Base-by-base conservation (phyloP, 1,284 basidiomycete genomes). In the Cutaneotrichosporon mucoides region DNA sequence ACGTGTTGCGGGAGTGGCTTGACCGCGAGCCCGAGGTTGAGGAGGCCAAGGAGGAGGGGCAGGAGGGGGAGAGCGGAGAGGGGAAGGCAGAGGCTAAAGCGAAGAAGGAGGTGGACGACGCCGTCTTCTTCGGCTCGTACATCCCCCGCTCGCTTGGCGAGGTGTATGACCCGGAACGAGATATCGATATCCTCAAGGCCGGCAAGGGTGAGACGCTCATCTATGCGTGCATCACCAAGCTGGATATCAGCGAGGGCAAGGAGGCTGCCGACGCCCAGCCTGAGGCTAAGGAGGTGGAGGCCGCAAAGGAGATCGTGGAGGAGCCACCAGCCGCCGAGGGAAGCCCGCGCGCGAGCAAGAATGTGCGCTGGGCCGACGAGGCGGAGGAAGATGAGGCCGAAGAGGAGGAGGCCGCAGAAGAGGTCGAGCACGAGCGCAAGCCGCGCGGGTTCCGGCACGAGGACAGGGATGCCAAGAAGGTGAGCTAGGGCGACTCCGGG, bases 391-490 rank as follows among this genome's bases (percentile, higher is more conserved):
- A 33, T 52, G 77, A 75, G 11, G 79, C 74, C 6, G 76, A 73
- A 36, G 73, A 69, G 8, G 75, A 66, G 47, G 78, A 69, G 59
- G 76, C 70, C 57, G 80, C 72, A 24, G 69, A 72, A 13, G 69
- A 66, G 2, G 74, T 65, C n/a, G 82, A 81, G 57, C 68, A 80
- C 50, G 84, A 86, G 60, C 82, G 81, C 58, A 82, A 77, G 64
- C 86, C 87, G 45, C 82, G 89, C 66, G 92, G 93, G 0, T 92
- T 94, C 78, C 84, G 89, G 61, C 87, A 92, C 68, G 93, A 96
- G 79, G 92, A 95, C 76, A 85, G 85, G 61, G 90, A 92, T n/a
- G 85, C 83, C 1, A 97, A 95, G 79, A 95, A 90, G 85, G 92
- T 89, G 63, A 38, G 78, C 38, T 6, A 6, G 37, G 6, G 37